phyloP scores from a whole-genome alignment of 176 grass and related monocot genomes.

The Calamus simplicifolius region DNA sequence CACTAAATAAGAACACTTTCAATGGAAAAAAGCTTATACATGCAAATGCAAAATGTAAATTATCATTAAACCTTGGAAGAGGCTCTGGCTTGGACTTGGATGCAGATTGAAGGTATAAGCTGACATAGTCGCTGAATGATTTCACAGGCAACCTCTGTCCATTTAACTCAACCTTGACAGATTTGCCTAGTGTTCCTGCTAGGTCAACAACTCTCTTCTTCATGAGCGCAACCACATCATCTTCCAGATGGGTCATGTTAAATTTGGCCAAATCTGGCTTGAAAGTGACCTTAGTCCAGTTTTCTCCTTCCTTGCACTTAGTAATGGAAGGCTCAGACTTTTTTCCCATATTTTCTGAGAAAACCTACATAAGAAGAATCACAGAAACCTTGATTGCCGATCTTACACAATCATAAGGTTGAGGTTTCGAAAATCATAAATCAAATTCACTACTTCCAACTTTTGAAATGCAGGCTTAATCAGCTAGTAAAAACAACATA shows the following conservation, averaged over 20 bases:
- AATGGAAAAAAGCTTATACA: neutral
- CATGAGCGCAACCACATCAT: conserved; percentile 84
- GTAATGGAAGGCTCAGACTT: conserved; percentile 67
- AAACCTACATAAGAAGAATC: conserved; percentile 39
- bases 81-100: conserved; percentile 17
- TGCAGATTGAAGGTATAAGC: conserved; percentile 53
- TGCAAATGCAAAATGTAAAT: neutral
- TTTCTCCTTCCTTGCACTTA: conserved; percentile 63
- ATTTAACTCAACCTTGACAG: conserved; percentile 84
- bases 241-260: conserved; percentile 65
- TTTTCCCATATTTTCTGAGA: conserved; percentile 74
- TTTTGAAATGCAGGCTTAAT: no score
- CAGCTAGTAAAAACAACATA: no score
- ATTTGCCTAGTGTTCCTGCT: conserved; percentile 70
- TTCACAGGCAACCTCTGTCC: conserved; percentile 46
- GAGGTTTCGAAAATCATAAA: no score
- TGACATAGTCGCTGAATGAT: conserved; percentile 52
- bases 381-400: no score
- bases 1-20: neutral
- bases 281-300: conserved; percentile 82
- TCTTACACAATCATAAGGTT: no score
- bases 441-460: no score
- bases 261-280: conserved; percentile 88
- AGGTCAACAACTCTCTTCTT: conserved; percentile 85
- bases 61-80: conserved; percentile 28